phyloP scores from a whole-genome alignment of 108 stramenopile species.

The Poteriospumella lacustris region DNA sequence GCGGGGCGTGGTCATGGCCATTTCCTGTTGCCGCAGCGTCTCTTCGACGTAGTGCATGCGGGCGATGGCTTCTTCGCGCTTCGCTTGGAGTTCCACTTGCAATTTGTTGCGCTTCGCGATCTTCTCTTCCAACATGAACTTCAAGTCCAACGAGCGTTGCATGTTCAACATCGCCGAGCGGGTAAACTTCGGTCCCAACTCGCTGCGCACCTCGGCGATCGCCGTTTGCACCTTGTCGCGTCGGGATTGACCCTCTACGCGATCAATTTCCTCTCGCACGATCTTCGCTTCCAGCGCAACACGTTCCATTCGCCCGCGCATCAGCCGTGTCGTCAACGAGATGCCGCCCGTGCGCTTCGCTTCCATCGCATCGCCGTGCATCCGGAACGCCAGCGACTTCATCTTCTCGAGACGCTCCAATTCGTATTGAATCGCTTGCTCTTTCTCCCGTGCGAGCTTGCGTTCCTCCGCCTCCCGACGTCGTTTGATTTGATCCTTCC shows the following conservation, averaged over 20 bases:
- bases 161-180: neutral
- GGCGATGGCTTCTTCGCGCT: neutral
- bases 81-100: neutral
- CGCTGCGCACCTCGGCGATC: neutral
- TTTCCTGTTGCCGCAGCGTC: neutral
- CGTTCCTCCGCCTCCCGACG: constrained; percentile 7
- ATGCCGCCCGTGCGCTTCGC: neutral
- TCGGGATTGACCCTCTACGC: neutral
- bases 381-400: neutral
- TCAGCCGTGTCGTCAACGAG: neutral
- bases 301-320: neutral
- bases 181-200: neutral
- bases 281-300: neutral
- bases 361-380: neutral
- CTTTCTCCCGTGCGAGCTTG: neutral
- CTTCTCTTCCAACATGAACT: neutral
- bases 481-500: neutral
- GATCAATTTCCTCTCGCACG: constrained; percentile 17
- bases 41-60: neutral
- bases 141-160: neutral
- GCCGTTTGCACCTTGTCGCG: neutral
- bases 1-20: constrained; percentile 32
- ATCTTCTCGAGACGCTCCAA: neutral
- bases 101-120: neutral
- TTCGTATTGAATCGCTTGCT: neutral